Evolutionary conservation across 2,329 filamentous ascomycete species (phyloP), one percentile per base, ranked within the genome.

Genomic region (Cercospora sp.): DNA sequence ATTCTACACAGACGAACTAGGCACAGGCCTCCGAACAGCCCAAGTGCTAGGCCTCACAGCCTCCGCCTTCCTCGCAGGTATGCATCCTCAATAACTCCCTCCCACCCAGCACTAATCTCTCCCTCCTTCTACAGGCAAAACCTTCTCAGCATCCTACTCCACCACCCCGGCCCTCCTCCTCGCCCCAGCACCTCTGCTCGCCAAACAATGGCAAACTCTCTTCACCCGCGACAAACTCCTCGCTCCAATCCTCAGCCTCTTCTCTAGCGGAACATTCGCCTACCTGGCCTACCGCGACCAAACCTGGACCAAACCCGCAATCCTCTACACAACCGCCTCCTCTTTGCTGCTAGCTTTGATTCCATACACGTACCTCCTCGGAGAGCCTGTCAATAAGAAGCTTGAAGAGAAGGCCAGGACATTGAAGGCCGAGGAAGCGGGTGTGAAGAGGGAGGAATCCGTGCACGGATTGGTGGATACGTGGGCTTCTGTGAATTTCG

Each of bases 401-500:
- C 78, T 89, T 53, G 68, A 81, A 57, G 75, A 74, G n/a, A 83
- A 83, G 74, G 82, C 5, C 77, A 80, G 59, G 79, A 82, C 16
- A 77, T 78, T 24, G 74, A 71, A 3, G 72, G 77, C 77, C 28
- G 81, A 55, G 13, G 83, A 84, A 66, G 73, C 75, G 5, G 80
- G 78, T 3, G 72, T 80, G 32, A 75, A 73, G 30, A 77, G 81
- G 63, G 81, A 80, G 55, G 82, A 85, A 77, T 84, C 80, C 0
- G 80, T 81, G 7, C 85, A 86, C 76, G 80, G 78, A 67, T 75
- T 88, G 71, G 80, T 89, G 43, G 86, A 88, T 72, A 79, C 78
- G 67, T 89, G 87, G 87, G 86, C 81, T 3, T 78, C 81, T 61
- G 74, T 87, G 72, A 88, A 88, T 72, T 70, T 88, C 40, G 81